These are phyloP conservation scores for Hyaloscypha hepaticicola DNA, from an alignment of 495 filamentous ascomycete species.

Conservation along the genomic window DNA sequence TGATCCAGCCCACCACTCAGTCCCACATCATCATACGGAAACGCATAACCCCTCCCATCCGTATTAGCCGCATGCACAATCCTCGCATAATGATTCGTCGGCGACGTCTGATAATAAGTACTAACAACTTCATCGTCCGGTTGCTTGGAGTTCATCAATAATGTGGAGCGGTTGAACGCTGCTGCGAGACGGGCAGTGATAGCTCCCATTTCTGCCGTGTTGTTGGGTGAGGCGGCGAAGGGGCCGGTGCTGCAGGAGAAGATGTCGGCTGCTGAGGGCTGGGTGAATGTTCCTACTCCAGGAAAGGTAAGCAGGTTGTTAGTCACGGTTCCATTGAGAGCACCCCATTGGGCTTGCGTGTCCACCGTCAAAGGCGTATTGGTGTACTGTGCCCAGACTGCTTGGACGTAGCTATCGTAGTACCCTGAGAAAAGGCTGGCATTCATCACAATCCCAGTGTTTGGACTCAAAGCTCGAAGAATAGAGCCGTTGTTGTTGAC, in stretches of 20 bases:
- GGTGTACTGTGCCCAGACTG: slow-evolving; percentile 62
- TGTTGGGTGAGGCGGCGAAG: slow-evolving; percentile 56
- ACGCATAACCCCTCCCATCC: slow-evolving; percentile 68
- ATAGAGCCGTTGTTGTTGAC: slow-evolving; percentile 47
- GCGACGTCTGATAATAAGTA: slow-evolving; percentile 55
- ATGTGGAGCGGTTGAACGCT: slow-evolving; percentile 65
- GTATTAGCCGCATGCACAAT: slow-evolving; percentile 63
- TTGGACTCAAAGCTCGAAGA: slow-evolving; percentile 66
- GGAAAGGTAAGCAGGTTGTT: slow-evolving; percentile 46
- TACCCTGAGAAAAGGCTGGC: slow-evolving; percentile 59
- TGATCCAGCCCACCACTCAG: slow-evolving; percentile 57
- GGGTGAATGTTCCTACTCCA: slow-evolving; percentile 46
- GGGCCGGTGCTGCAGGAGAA: slow-evolving; percentile 69
- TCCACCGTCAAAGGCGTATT: slow-evolving; percentile 41
- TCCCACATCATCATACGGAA: slow-evolving; percentile 74
- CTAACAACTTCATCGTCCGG: slow-evolving; percentile 54
- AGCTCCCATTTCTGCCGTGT: slow-evolving; percentile 51
- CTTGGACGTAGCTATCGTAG: slow-evolving; percentile 60
- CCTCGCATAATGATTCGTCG: slow-evolving; percentile 71
- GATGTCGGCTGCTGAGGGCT: slow-evolving; percentile 62
- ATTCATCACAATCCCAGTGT: slow-evolving; percentile 57
- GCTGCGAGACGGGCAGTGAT: slow-evolving; percentile 59
- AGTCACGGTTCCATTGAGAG: slow-evolving; percentile 50
- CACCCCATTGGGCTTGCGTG: slow-evolving; percentile 35
- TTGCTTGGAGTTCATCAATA: slow-evolving; percentile 49